Evolutionary conservation across 768 basidiomycete species (phyloP), one percentile per base, ranked within the genome.

Genomic region (Suillus hirtellus): DNA sequence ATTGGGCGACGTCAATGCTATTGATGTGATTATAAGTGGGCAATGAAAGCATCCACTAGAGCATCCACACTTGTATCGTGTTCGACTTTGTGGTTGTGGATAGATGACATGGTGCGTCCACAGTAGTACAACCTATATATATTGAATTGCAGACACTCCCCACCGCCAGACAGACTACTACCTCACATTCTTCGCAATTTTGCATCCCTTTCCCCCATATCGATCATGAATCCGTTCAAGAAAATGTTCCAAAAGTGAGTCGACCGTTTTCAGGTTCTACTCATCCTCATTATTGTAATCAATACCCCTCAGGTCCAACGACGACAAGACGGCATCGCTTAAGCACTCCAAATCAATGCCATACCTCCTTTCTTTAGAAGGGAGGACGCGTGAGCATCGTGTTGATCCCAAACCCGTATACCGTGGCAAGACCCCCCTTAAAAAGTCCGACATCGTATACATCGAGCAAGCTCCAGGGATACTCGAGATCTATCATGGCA

Each of bases 261-360:
- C 24, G 12, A 38, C 27, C n/a, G 3, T 35, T 43, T 42, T 24
- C 27, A 8, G 38, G 10, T 15, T 59, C 17, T 6, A n/a, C 4
- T 60, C 14, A 37, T 47, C 21, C 38, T 21, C 15, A 9, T 59
- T 17, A 59, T 43, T 15, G 37, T 49, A 40, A 46, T 35, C 11
- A 11, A 35, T 19, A 60, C 15, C 11, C 15, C 12, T 15, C 46
- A 66, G 66, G 37, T 53, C 66, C 40, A 15, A 34, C 0, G 15
- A 52, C 3, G 65, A 63, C 8, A 24, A 52, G 21, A 14, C 17
- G 12, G n/a, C 15, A 4, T 44, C 42, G 8, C 62, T 67, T 43
- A 67, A 66, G 55, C 66, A 67, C 49, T 53, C 62, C 2, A 60
- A 53, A 14, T 67, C 66, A 31, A 63, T 67, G 66, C 66, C 66